phyloP scores from a whole-genome alignment of 2,329 filamentous ascomycete genomes.

The Aspergillus pseudotamarii region DNA sequence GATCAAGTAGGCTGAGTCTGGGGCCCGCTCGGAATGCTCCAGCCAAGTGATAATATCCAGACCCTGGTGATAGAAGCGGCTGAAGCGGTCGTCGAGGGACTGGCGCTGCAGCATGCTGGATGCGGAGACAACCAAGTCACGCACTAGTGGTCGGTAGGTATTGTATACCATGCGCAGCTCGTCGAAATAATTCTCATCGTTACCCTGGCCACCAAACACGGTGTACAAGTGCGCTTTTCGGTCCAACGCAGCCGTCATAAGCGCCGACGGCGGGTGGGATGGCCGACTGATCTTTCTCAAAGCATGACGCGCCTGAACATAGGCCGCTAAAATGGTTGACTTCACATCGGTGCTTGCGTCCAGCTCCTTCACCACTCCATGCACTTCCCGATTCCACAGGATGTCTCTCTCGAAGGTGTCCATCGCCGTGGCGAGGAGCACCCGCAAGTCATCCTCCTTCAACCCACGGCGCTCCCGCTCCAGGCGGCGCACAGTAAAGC shows the following conservation, averaged over 20 bases:
- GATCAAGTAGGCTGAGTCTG: conserved; percentile 35
- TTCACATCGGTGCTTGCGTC: not conserved
- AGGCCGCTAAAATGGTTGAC: not conserved
- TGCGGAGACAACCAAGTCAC: conserved; percentile 9
- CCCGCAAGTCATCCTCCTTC: conserved; percentile 5
- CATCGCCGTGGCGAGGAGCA: not conserved
- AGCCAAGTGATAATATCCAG: conserved; percentile 31
- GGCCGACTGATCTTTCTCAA: not conserved
- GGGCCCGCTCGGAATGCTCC: conserved; percentile 30
- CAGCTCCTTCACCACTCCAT: conserved; percentile 12
- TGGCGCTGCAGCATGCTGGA: conserved; percentile 9
- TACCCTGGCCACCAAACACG: conserved; percentile 35
- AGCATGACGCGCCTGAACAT: not conserved
- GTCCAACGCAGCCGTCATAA: not conserved
- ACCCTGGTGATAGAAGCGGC: conserved; percentile 23
- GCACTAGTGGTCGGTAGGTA: conserved; percentile 23
- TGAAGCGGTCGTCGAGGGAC: not conserved
- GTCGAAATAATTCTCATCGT: conserved; percentile 29
- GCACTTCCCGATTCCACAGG: conserved; percentile 13
- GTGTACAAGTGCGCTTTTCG: conserved; percentile 5
- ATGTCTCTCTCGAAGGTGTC: conserved; percentile 14
- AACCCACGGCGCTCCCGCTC: conserved; percentile 8
- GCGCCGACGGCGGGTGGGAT: not conserved
- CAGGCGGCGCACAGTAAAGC: conserved; percentile 15
- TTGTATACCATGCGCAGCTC: conserved; percentile 26